A percentile compares a stretch with the other conserved stretches of the same genome.
phyloP scores from a whole-genome alignment of 768 basidiomycete genomes.

The Naganishia antarctica region DNA sequence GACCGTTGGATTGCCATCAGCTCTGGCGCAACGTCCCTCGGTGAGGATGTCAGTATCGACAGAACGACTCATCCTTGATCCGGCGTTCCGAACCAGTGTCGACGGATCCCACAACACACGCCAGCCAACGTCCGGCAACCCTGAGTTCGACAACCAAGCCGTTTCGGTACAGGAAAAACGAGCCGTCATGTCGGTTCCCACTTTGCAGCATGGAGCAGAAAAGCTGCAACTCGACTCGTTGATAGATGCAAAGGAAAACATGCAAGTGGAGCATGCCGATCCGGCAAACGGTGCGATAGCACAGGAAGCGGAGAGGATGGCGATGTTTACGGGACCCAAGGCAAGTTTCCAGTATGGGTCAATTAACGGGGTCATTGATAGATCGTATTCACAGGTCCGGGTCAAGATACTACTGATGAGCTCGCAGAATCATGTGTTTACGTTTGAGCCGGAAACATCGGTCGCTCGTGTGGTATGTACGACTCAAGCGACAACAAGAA shows the following conservation, averaged over 20 bases:
- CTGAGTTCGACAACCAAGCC: neutral
- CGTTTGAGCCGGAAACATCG: conserved; percentile 44
- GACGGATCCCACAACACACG: neutral
- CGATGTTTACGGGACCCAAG: neutral
- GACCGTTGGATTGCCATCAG: too few relatives aligned
- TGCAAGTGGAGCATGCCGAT: neutral
- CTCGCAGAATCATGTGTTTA: conserved; percentile 44
- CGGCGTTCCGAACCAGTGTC: neutral
- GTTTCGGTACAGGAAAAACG: too few relatives aligned
- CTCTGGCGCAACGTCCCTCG: too few relatives aligned
- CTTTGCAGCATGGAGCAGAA: neutral
- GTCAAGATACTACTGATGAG: conserved; percentile 44
- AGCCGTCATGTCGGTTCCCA: neutral
- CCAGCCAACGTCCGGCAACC: neutral
- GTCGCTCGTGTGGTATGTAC: conserved; percentile 36
- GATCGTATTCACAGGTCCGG: conserved; percentile 31
- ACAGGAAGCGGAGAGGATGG: neutral
- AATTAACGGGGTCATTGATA: neutral
- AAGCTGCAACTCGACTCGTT: neutral
- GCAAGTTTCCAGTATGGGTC: neutral
- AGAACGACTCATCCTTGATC: conserved; percentile 9
- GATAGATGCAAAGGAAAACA: conserved; percentile 7
- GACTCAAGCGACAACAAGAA: neutral
- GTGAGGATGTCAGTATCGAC: conserved; percentile 14
- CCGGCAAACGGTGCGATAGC: neutral